Base-by-base conservation (phyloP, 208 protist species). In the Porcisia hertigi region DNA sequence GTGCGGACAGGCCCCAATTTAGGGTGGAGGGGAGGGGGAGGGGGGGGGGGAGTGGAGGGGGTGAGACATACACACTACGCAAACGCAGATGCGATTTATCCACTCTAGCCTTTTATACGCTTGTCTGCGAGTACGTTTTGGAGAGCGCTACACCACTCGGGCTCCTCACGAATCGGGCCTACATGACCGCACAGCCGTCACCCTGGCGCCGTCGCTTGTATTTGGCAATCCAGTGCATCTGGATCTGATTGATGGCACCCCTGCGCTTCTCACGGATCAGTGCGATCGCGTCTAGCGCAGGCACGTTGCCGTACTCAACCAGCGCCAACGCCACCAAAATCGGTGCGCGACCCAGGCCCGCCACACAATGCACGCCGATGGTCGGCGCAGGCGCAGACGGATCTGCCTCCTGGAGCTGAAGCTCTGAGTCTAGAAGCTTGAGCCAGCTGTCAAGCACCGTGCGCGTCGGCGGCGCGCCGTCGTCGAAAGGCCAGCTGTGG, bases 281-380 rank as follows among this genome's bases (percentile, higher is more conserved):
- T 9, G 75, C 39, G 60, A 98, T 91, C 34, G 94, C 89, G 71
- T 98, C 96, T 9, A 96, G 86, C 18, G 94, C 80, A 8, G 79
- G 69, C n/a, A 98, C 72, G 34, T 90, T 83, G 9, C 81, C 82
- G 80, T 91, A 93, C 90, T 98, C 92, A 71, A 98, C 92, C 52
- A 98, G 81, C 25, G 96, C 93, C 45, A 98, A 79, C 34, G 96
- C 94, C n/a, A 98, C 95, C 12, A 98, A 83, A 16, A 98, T 95
- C 5, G 96, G 96, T 16, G 96, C 96, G 5, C 96, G 80, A 18
- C 96, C 96, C 6, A 98, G 91, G 3, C 96, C 96, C 11, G 96
- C 96, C 5, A 98, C 93, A 78, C 96, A 98, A 77, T 98, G 96
- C 69, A 98, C 94, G 12, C 88, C 95, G 57, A 98, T 90, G 0